These are phyloP conservation scores for Tetradesmus obliquus DNA, from an alignment of 139 green algal genomes.

Conservation along the genomic window DNA sequence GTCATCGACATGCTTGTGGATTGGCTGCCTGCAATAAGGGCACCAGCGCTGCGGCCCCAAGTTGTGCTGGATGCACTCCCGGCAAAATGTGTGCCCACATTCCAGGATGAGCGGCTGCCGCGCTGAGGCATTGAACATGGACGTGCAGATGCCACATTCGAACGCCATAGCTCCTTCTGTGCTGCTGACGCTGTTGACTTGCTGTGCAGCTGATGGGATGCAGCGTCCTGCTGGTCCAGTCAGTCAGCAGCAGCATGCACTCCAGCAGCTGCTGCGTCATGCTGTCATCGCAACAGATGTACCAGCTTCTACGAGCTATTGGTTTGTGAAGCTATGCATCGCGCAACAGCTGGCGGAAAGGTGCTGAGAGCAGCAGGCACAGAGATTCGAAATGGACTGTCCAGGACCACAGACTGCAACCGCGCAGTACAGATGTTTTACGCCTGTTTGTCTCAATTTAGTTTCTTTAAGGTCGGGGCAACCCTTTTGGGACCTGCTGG, in stretches of 20 bases:
- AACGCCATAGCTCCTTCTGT: conserved; percentile 36
- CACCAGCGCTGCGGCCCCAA: conserved; percentile 35
- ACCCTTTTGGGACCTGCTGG: not conserved
- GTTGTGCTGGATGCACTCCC: conserved; percentile 35
- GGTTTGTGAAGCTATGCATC: no score
- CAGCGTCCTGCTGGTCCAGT: not conserved
- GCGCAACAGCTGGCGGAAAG: not conserved
- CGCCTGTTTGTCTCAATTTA: not conserved
- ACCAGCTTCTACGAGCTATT: not conserved
- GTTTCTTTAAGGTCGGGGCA: not conserved
- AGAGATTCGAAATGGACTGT: not conserved
- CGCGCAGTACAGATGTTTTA: not conserved
- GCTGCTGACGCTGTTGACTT: not conserved
- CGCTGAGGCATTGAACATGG: conserved; percentile 34
- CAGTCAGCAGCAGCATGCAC: conserved; percentile 21
- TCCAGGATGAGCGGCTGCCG: conserved; percentile 39
- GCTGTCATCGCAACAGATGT: not conserved
- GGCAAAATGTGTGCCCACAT: conserved; percentile 46
- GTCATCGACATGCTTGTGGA: conserved; percentile 43
- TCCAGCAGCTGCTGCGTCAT: conserved; percentile 5
- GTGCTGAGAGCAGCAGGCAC: not conserved
- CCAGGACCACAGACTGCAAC: not conserved
- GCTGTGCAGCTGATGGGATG: not conserved
- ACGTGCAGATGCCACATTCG: conserved; percentile 48
- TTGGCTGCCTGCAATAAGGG: conserved; percentile 49